These are phyloP conservation scores for Litchi chinensis DNA, from an alignment of 345 rosid species.

Conservation along the genomic window DNA sequence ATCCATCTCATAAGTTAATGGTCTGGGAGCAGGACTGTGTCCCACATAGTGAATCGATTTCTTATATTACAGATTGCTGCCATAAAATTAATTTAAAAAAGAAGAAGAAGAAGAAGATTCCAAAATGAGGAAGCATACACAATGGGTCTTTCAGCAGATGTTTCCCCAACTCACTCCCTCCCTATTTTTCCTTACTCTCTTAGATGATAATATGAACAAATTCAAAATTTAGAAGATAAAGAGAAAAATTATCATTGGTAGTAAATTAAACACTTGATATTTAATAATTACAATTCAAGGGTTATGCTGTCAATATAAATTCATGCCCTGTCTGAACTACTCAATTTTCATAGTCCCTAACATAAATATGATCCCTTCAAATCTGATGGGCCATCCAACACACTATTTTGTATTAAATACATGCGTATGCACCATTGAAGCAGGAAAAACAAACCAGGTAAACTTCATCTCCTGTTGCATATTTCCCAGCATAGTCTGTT, in stretches of 20 bases:
- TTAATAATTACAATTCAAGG: too few relatives aligned
- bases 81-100: not conserved
- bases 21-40: not conserved
- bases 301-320: too few relatives aligned
- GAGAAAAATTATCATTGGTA: not conserved
- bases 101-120: not conserved
- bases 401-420: not conserved
- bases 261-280: not conserved
- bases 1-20: not conserved
- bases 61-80: not conserved
- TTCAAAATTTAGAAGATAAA: not conserved
- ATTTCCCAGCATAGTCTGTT: constrained; percentile 60
- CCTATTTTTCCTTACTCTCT: not conserved
- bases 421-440: constrained; percentile 13
- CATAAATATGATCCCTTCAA: not conserved
- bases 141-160: not conserved
- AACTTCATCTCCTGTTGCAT: constrained; percentile 78
- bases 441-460: constrained; percentile 47
- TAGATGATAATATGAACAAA: not conserved
- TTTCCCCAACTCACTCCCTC: not conserved
- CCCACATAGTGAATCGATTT: not conserved
- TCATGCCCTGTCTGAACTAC: too few relatives aligned
- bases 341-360: not conserved
- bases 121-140: not conserved
- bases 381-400: not conserved